Evolutionary conservation across 148 eudicot genomes (phyloP), one percentile per base, ranked within the genome.

Genomic region (Rhododendron ovatum): DNA sequence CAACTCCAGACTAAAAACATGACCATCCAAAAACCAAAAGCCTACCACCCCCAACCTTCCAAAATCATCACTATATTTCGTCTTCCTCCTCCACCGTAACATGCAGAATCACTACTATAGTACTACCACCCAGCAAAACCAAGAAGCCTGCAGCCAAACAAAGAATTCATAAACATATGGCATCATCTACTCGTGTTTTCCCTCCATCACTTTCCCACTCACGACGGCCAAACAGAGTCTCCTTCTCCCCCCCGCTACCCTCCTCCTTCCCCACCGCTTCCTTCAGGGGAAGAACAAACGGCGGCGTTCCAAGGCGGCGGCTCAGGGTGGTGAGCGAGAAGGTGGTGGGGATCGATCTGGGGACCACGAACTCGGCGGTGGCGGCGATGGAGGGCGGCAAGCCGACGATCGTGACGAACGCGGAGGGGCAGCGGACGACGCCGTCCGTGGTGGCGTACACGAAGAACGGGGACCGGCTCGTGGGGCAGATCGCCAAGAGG

Each of bases 351-450:
- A 96, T 96, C 83, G 99, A 96, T 83, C 91, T 96, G 10, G 99
- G 99, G 5, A 96, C 99, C 1, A 96, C 99, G 0, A 95, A 96
- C 88, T 96, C 99, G 0, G 99, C 98, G 0, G 99, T 96, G 78
- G 99, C 98, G 7, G 99, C 98, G 1, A 96, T 96, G 99, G 99
- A 96, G 61, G 99, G 99, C 0, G 99, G 99, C 13, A 95, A 96
- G 88, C 99, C 99, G 10, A 91, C 95, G 2, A 96, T 96, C 17
- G 98, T 96, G 3, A 94, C 98, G 0, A 96, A 95, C 85, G 95
- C 93, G 1, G 98, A 96, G 82, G 99, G 99, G 8, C 99, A 96
- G 90, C 76, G 99, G 57, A 96, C 98, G 63, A 96, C 99, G 41
- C 98, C 99, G 14, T 96, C 99, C 0, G 99, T 96, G 5, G 99